Percentiles rank a stretch among this genome's conserved stretches.
phyloP scores from a whole-genome alignment of 805 yeast genomes.

The Zygosaccharomyces kombuchaensis region DNA sequence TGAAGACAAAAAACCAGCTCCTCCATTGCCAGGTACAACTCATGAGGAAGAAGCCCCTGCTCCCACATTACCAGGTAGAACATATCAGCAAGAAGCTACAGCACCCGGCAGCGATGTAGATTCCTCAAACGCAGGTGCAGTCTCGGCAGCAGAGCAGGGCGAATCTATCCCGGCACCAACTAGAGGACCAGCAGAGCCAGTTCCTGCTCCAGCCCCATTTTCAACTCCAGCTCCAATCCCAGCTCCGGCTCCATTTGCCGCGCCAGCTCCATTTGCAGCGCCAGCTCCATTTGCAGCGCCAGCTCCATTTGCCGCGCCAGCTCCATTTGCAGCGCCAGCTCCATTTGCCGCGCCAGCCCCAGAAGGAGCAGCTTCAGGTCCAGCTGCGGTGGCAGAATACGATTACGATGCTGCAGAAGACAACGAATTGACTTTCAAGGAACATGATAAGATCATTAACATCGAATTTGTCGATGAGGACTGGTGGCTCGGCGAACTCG shows the following conservation, averaged over 20 bases:
- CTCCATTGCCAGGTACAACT: constrained; percentile 26
- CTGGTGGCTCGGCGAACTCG: constrained; percentile 92
- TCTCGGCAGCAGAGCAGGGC: not conserved
- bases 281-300: constrained; percentile 8
- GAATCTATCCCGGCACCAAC: constrained; percentile 1
- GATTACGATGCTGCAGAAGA: constrained; percentile 91
- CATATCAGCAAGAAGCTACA: constrained; percentile 16
- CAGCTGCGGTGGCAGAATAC: constrained; percentile 73
- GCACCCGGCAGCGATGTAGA: constrained; percentile 18
- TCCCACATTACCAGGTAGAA: constrained; percentile 1
- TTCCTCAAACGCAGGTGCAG: constrained; percentile 1
- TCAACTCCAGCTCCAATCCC: not conserved
- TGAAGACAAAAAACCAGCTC: constrained; percentile 27
- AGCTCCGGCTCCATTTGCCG: constrained; percentile 5
- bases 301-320: constrained; percentile 1
- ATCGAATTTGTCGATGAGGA: constrained; percentile 89
- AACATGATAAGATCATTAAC: constrained; percentile 75
- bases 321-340: constrained; percentile 17
- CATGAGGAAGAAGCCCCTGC: constrained; percentile 27
- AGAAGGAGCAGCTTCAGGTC: constrained; percentile 15
- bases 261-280: constrained; percentile 5
- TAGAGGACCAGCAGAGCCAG: too few relatives aligned
- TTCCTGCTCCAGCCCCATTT: too few relatives aligned
- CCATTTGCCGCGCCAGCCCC: constrained; percentile 17
- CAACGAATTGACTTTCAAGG: constrained; percentile 80